Base-by-base conservation (phyloP, 2,329 filamentous ascomycete species). In the Sclerotinia subarctica region DNA sequence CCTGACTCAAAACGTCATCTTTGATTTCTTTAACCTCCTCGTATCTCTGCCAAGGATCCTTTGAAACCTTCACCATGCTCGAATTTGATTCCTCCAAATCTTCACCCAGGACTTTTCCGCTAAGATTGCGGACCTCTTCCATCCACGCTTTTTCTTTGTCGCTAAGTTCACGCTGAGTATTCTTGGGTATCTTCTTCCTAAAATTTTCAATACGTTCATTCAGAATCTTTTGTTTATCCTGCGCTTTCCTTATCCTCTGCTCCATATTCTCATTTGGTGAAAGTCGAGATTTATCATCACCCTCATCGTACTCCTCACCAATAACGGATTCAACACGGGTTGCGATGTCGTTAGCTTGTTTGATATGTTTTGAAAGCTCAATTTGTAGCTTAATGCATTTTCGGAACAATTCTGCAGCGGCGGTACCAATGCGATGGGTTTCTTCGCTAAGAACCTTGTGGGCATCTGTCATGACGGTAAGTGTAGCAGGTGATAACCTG, bases 351-450 rank as follows among this genome's bases (percentile, higher is more conserved):
- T 87, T 86, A 38, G 86, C 88, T 72, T 88, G 87, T 70, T 80
- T 80, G 32, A 93, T 84, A 76, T 94, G 90, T 70, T 88, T 85
- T 71, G 81, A 82, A 53, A 93, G 82, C 75, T 93, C 90, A 24
- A 82, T 81, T 73, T 90, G 88, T 35, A 94, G 82, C 57, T 87
- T 83, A 72, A 90, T 85, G 70, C 90, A 92, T 66, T 88, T 84
- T 35, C 88, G 83, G 79, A 93, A 94, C 7, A 94, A 81, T 73
- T 93, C 90, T 1, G 90, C 86, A 0, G 89, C 90, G 1, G 89
- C 90, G 54, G 85, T 80, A 21, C 90, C 90, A 15, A 94, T 82
- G 15, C 82, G 83, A 72, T 90, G 83, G 0, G 90, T 92, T 77
- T 94, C 90, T 13, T 85, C 84, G 70, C 87, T 87, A 7, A 94